These are phyloP conservation scores for Clohesyomyces aquaticus DNA, from an alignment of 495 filamentous ascomycete species.

Conservation along the genomic window DNA sequence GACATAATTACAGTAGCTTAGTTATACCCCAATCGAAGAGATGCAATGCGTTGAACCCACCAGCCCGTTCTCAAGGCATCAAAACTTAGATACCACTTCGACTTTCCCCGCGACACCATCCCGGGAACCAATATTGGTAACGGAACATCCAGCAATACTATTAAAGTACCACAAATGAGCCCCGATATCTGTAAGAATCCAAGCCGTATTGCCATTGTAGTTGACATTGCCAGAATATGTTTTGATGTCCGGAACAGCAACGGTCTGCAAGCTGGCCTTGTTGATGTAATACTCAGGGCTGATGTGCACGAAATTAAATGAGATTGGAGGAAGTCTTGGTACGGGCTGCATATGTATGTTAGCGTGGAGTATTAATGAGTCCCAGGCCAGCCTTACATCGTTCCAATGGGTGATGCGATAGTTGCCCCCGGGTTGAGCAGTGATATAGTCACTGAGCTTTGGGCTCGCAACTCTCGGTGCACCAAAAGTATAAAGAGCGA, in stretches of 20 bases:
- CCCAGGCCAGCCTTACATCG: too few relatives aligned
- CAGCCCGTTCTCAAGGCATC: neutral
- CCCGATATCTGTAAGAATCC: slow-evolving; percentile 41
- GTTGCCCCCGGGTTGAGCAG: slow-evolving; percentile 57
- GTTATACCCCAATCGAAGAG: too few relatives aligned
- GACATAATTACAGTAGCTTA: too few relatives aligned
- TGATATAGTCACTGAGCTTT: slow-evolving; percentile 61
- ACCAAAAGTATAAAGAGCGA: slow-evolving; percentile 65
- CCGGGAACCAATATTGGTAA: neutral
- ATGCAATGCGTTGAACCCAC: too few relatives aligned
- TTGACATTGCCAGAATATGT: slow-evolving; percentile 49
- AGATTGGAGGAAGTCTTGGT: slow-evolving; percentile 63
- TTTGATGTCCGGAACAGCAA: slow-evolving; percentile 50
- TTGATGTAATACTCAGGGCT: slow-evolving; percentile 72
- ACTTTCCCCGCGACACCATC: neutral
- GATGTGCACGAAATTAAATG: slow-evolving; percentile 62
- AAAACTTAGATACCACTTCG: neutral
- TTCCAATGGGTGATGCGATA: slow-evolving; percentile 70
- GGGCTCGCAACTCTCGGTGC: slow-evolving; percentile 68
- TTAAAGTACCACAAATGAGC: slow-evolving; percentile 58
- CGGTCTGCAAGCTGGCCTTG: slow-evolving; percentile 46
- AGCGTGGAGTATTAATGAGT: too few relatives aligned
- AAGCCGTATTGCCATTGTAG: slow-evolving; percentile 52
- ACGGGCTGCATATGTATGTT: too few relatives aligned
- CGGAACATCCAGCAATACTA: slow-evolving; percentile 14